Evolutionary conservation across 2,329 filamentous ascomycete species (phyloP).

Genomic region (Phaeosphaeriaceae sp.): DNA sequence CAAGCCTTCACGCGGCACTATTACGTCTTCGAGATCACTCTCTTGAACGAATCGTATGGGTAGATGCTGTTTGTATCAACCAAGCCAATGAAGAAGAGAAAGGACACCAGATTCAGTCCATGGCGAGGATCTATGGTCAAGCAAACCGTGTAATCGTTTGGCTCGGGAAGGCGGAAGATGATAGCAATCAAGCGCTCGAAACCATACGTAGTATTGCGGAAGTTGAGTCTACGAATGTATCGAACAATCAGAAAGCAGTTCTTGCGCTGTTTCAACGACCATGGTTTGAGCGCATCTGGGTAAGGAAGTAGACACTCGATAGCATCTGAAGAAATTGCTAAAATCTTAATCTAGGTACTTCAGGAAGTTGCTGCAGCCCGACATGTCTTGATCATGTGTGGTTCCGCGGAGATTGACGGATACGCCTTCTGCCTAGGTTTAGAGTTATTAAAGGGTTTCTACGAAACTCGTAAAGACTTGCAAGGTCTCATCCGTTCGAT

Average conservation of each 20-base stretch:
- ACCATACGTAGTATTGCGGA: not conserved
- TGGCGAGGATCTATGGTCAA: slow-evolving; percentile 18
- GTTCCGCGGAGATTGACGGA: slow-evolving; percentile 13
- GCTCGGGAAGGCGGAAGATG: slow-evolving; percentile 17
- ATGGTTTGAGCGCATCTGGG: slow-evolving; percentile 14
- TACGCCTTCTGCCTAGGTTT: slow-evolving; percentile 13
- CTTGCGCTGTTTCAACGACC: slow-evolving; percentile 1
- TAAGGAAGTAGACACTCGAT: not conserved
- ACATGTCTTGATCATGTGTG: slow-evolving; percentile 15
- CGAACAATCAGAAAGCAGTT: not conserved
- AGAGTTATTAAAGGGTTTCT: no score
- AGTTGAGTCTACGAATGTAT: no score
- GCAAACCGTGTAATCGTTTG: slow-evolving; percentile 19
- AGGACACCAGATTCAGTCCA: slow-evolving; percentile 19
- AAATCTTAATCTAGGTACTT: slow-evolving; percentile 15
- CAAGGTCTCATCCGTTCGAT: slow-evolving; percentile 2
- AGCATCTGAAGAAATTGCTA: no score
- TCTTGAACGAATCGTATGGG: slow-evolving; percentile 10
- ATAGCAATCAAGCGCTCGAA: slow-evolving; percentile 6
- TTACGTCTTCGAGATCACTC: slow-evolving; percentile 8
- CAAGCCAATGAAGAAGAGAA: slow-evolving; percentile 17
- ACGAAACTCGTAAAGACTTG: no score
- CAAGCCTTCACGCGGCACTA: no score
- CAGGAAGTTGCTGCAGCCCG: slow-evolving; percentile 23
- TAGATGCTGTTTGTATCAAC: slow-evolving; percentile 19